Evolutionary conservation across 495 filamentous ascomycete species (phyloP), one percentile per base, ranked within the genome.

Genomic region (Penicillium mononematosum): DNA sequence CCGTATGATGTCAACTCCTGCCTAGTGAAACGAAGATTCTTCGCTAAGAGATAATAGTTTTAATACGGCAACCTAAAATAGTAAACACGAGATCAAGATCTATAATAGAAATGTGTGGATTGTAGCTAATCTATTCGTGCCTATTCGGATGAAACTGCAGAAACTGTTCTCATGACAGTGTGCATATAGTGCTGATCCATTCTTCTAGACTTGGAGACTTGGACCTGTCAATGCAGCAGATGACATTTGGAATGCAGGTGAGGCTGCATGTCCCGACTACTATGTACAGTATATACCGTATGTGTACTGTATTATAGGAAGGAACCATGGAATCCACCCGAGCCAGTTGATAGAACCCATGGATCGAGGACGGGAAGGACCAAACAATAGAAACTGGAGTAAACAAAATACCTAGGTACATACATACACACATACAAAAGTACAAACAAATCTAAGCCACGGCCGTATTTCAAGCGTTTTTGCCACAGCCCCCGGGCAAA

Each of bases 401-500:
- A 14, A 51, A 51, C 36, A 22, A 24, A 47, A 31, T 31, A 29
- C 5, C 9, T 0, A 29, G 1, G 9, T 9, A 29, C 27, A 5
- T 1, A 29, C 27, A 0, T 8, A 29, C 27, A 29, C 27, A 29
- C 7, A 29, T 29, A 29, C 6, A 29, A 29, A 7, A 7, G 27
- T 29, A 29, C 45, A 47, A n/a, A n/a, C 46, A 2, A 36, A 12
- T 27, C 48, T 51, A 51, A 52, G 49, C 49, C 36, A 39, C 49
- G 29, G 22, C 5, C 10, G 20, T 39, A 5, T 38, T 31, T 50
- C 14, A 11, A 25, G 7, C 1, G 39, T 44, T 43, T 53, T 53
- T 5, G 50, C 50, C 50, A 53, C 50, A 32, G 50, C 39, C 38
- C 34, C 25, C 47, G 47, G 32, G 47, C 31, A 34, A 44, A 34